Evolutionary conservation across 495 filamentous ascomycete genomes (phyloP), one percentile per base, ranked within the genome.

Genomic region (Thermothielavioides terrestris): DNA sequence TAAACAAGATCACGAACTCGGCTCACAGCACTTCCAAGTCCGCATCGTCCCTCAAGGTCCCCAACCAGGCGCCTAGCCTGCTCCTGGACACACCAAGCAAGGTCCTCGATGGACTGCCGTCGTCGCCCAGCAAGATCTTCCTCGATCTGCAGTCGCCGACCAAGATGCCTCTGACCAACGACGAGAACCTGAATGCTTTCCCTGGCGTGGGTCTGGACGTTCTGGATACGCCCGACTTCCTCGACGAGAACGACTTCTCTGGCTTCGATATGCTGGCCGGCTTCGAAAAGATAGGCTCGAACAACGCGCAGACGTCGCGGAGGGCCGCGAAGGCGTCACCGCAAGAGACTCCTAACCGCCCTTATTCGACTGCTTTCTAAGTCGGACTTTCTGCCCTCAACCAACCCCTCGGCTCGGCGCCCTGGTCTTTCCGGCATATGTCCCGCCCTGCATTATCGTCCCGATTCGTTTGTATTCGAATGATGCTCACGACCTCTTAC

Each of bases 261-360:
- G 85, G 83, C 1, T 75, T 94, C 38, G 89, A 95, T 66, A 82
- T 97, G 47, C 75, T 90, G 44, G 85, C 89, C 62, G 89, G 88
- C 6, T 95, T 95, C 58, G 83, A 88, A 64, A 89, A 88, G 66
- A 95, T 95, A 65, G 88, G 88, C 48, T 80, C 67, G 40, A 70
- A 48, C 54, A 66, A 46, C 20, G 36, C 45, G 32, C 60, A 64
- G 49, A 49, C 56, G 8, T 59, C 48, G 34, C 64, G 54, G 17
- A 54, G 31, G 32, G 58, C 46, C 37, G 55, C 51, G 48, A 71
- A 57, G 23, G 41, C 52, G 14, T 47, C 59, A 2, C 56, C 61
- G 26, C 40, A 32, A 4, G 26, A 11, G 18, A 28, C 35, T 18
- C 54, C 74, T 18, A 62, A 64, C 49, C 72, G 70, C 49, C 69